Evolutionary conservation across 2,329 filamentous ascomycete genomes (phyloP).

Genomic region (Aspergillus sp.): DNA sequence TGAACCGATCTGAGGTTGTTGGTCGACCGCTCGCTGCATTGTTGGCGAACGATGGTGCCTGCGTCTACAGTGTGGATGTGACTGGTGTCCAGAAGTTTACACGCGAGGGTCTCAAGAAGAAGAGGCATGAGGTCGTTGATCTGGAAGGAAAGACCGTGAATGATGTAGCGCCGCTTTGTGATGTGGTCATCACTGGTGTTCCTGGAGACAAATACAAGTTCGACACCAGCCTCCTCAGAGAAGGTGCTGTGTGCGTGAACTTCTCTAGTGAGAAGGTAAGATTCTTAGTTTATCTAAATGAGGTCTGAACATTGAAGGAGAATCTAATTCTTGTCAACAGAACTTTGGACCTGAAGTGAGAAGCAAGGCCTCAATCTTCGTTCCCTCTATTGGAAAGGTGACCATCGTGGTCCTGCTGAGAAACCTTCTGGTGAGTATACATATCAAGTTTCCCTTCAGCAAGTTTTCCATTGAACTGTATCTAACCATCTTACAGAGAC

Average conservation of each 20-base stretch:
- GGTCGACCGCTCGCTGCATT: constrained; percentile 87
- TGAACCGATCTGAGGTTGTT: constrained; percentile 95
- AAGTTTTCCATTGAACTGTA: background rate
- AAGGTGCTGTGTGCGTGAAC: constrained; percentile 97
- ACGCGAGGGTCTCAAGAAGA: constrained; percentile 79
- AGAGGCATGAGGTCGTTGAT: constrained; percentile 80
- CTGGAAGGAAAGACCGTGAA: constrained; percentile 74
- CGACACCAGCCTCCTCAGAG: constrained; percentile 72
- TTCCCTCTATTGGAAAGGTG: constrained; percentile 95
- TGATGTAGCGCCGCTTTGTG: constrained; percentile 78
- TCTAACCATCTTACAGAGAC: constrained; percentile 21
- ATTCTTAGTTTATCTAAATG: constrained; percentile 25
- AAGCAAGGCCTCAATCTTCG: constrained; percentile 93
- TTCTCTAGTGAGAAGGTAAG: constrained; percentile 81
- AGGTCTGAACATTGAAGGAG: constrained; percentile 90
- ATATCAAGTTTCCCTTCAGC: too few species aligned
- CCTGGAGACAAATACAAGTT: constrained; percentile 87
- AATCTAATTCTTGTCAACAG: constrained; percentile 47
- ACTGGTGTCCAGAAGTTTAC: constrained; percentile 90
- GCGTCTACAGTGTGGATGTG: constrained; percentile 91
- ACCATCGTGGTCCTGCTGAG: constrained; percentile 88
- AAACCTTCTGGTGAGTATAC: constrained; percentile 71
- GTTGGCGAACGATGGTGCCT: constrained; percentile 91
- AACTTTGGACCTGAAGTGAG: constrained; percentile 91
- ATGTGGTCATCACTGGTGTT: constrained; percentile 92